Conservation (phyloP, 139 green algal species). For the Coccomyxa sp. region DNA sequence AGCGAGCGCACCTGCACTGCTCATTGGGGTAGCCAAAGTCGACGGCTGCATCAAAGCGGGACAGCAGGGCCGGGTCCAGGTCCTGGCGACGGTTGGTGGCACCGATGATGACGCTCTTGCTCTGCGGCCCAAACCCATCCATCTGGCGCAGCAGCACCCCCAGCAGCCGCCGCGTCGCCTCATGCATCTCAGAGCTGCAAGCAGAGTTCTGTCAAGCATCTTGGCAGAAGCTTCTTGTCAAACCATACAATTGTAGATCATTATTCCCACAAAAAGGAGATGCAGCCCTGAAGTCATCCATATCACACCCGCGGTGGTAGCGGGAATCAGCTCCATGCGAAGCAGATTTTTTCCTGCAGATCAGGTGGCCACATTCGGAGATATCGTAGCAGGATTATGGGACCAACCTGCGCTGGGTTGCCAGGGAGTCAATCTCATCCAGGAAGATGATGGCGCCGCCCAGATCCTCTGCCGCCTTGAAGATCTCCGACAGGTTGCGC, state of each 20-base stretch:
- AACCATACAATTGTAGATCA: not conserved
- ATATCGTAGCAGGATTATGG: not conserved
- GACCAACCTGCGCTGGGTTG: constrained; percentile 23
- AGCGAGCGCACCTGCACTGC: constrained; percentile 21
- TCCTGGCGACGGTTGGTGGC: constrained; percentile 87
- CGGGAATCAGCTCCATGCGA: too few relatives aligned
- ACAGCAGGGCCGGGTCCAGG: constrained; percentile 81
- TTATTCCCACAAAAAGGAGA: not conserved
- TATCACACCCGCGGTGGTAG: too few relatives aligned
- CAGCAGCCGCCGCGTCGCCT: constrained; percentile 80
- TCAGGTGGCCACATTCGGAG: too few relatives aligned
- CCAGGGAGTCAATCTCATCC: constrained; percentile 73
- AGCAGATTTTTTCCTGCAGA: too few relatives aligned
- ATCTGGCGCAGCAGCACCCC: constrained; percentile 86
- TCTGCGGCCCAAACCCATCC: constrained; percentile 59
- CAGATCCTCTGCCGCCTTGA: constrained; percentile 37
- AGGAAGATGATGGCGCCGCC: constrained; percentile 76
- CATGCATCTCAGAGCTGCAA: constrained; percentile 68
- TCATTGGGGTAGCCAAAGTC: constrained; percentile 70
- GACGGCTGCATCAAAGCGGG: constrained; percentile 61
- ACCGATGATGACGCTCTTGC: constrained; percentile 71
- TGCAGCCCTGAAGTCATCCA: too few relatives aligned
- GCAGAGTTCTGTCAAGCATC: too few relatives aligned
- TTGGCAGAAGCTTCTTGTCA: not conserved
- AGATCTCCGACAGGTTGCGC: constrained; percentile 55